Conservation (phyloP, 164 flowering plant genomes). For the Annona squamosa region DNA sequence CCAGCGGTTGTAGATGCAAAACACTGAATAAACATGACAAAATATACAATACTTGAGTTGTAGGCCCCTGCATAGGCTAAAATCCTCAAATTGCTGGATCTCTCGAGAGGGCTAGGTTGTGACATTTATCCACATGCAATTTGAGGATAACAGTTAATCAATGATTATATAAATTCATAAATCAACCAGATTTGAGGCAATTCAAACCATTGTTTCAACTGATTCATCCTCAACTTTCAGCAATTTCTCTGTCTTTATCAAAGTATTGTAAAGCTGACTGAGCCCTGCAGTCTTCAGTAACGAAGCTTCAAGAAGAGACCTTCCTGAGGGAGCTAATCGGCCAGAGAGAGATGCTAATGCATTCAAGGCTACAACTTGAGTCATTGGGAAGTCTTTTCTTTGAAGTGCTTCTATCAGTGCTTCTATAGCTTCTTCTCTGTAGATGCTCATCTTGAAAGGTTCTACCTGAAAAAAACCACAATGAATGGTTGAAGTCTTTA, state of each 20-base stretch:
- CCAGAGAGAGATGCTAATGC: constrained; percentile 51
- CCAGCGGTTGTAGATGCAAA: too few species aligned
- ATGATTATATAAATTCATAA: background rate
- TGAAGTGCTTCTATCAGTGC: constrained; percentile 53
- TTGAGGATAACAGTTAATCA: background rate
- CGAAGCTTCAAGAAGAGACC: constrained; percentile 49
- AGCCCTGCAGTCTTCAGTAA: constrained; percentile 62
- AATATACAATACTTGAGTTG: too few species aligned
- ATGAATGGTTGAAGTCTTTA: background rate
- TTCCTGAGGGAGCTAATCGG: constrained; percentile 43
- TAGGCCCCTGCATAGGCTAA: too few species aligned
- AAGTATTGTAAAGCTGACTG: constrained; percentile 43
- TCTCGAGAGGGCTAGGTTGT: too few species aligned
- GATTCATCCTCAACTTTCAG: constrained; percentile 32
- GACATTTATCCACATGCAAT: too few species aligned
- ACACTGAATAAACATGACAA: too few species aligned
- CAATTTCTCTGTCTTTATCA: constrained; percentile 35
- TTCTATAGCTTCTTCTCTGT: constrained; percentile 74
- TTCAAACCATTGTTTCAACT: constrained; percentile 36
- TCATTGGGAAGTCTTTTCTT: constrained; percentile 46
- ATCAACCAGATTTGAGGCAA: constrained; percentile 1
- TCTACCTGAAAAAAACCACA: constrained; percentile 37
- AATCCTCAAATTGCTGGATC: too few species aligned
- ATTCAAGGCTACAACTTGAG: constrained; percentile 49
- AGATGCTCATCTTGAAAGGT: constrained; percentile 77